phyloP scores from a whole-genome alignment of 805 yeast species.

The Nakazawaea wyomingensis region DNA sequence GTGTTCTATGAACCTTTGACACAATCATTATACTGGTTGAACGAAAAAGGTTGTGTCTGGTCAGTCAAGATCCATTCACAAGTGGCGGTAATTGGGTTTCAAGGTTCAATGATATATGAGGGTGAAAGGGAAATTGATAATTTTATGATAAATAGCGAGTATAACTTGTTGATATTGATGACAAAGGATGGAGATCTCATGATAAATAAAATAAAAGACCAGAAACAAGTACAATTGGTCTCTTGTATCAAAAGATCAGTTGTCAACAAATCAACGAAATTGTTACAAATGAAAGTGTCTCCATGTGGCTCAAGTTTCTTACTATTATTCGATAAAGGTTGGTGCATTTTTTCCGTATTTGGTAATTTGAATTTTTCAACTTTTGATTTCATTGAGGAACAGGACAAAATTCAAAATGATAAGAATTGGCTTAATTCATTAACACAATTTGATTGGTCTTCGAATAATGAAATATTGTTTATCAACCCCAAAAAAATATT shows the following conservation, averaged over 20 bases:
- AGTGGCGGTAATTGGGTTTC: conserved; percentile 14
- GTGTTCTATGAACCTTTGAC: conserved; percentile 19
- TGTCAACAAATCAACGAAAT: conserved; percentile 18
- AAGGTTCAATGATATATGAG: conserved; percentile 21
- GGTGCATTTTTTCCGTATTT: conserved; percentile 42
- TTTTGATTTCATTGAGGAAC: conserved; percentile 26
- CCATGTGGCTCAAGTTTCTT: conserved; percentile 25
- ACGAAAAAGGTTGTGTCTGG: conserved; percentile 26
- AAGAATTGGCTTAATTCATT: conserved; percentile 17
- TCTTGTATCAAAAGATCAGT: conserved; percentile 1
- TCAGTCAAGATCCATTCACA: conserved; percentile 14
- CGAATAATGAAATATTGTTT: conserved; percentile 31
- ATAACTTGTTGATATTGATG: conserved; percentile 35
- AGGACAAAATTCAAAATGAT: conserved; percentile 15
- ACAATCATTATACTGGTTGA: conserved; percentile 27
- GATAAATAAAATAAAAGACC: conserved; percentile 31
- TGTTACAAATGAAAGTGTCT: conserved; percentile 23
- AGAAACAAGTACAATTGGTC: conserved; percentile 27
- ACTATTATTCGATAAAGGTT: conserved; percentile 31
- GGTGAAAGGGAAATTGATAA: conserved; percentile 15
- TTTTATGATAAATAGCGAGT: conserved; percentile 34
- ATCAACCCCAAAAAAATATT: conserved; percentile 25
- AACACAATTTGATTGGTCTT: conserved; percentile 26
- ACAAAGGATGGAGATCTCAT: conserved; percentile 30
- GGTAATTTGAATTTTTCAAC: conserved; percentile 42